Base-by-base conservation (phyloP, 768 basidiomycete genomes). In the Serendipita vermifera region DNA sequence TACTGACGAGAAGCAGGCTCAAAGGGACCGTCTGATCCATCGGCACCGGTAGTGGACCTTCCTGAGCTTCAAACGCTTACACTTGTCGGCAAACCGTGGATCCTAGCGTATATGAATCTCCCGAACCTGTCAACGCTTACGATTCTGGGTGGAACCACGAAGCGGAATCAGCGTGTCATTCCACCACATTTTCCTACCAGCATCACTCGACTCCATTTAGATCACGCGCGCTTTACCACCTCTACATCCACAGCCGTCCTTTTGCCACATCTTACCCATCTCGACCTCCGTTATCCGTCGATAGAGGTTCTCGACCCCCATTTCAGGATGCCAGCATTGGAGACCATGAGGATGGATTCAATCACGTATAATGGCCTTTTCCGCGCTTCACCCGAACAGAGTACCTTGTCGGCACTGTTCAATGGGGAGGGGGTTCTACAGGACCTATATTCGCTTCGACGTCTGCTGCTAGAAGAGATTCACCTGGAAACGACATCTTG, bases 321-420 rank as follows among this genome's bases (percentile, higher is more conserved):
- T 31, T 51, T 51, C 27, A n/a, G 17, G 29, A 51, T 51, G 46
- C 46, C 46, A 15, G 46, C 46, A 51, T 31, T 51, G 7, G 46
- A 51, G 29, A 51, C 46, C 24, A 51, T 51, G 46, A 22, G 46
- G 22, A 51, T 51, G 46, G 46, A 51, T 51, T 51, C 46, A n/a
- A 51, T 51, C 17, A 51, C 46, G 24, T 51, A 51, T 29, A 51
- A 51, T 31, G 27, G 46, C 29, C 22, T 31, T 9, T 51, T 51
- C 32, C 11, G 46, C 9, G 26, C 46, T 7, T 22, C 46, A 22
- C 46, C 46, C 2, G 46, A 51, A 51, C 46, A 51, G 32, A 51
- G 22, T 51, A 31, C 46, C n/a, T 31, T 51, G n/a, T 51, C 24
- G 22, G 46, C 46, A 7, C 46, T 51, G 22, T 51, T 51, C 46